A percentile compares a stretch with the other conserved stretches of the same genome.
phyloP scores from a whole-genome alignment of 2,329 filamentous ascomycete species.

The Aureobasidium sp. region DNA sequence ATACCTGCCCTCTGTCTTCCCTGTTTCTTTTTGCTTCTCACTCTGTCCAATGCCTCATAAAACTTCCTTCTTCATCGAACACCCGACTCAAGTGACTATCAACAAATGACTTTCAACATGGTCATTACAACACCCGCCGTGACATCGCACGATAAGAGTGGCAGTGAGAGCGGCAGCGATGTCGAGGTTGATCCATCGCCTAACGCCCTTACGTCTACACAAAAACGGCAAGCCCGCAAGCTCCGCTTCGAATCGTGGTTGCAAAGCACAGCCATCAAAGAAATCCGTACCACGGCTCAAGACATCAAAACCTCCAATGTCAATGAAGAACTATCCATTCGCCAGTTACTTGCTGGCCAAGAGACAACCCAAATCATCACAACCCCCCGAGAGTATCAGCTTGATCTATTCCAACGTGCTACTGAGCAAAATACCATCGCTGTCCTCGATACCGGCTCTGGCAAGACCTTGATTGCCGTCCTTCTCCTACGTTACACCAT shows the following conservation, averaged over 20 bases:
- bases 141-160: not conserved
- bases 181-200: not conserved
- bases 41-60: not conserved
- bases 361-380: slow-evolving; percentile 56
- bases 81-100: not conserved
- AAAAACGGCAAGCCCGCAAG: slow-evolving; percentile 37
- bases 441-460: slow-evolving; percentile 89
- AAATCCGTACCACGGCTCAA: slow-evolving; percentile 36
- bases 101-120: not conserved
- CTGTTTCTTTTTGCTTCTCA: not conserved
- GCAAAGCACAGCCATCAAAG: slow-evolving; percentile 38
- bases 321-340: slow-evolving; percentile 46
- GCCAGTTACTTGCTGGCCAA: slow-evolving; percentile 47
- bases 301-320: slow-evolving; percentile 30
- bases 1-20: not conserved
- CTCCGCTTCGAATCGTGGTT: slow-evolving; percentile 37
- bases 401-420: slow-evolving; percentile 83
- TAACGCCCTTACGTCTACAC: slow-evolving; percentile 11
- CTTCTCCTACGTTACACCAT: slow-evolving; percentile 72
- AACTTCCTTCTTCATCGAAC: not conserved
- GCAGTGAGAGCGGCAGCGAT: slow-evolving; percentile 11
- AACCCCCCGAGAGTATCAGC: slow-evolving; percentile 81
- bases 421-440: slow-evolving; percentile 83
- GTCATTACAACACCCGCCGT: not conserved
- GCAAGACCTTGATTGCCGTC: slow-evolving; percentile 93